phyloP scores from a whole-genome alignment of 768 basidiomycete species.

The Mycena metata region DNA sequence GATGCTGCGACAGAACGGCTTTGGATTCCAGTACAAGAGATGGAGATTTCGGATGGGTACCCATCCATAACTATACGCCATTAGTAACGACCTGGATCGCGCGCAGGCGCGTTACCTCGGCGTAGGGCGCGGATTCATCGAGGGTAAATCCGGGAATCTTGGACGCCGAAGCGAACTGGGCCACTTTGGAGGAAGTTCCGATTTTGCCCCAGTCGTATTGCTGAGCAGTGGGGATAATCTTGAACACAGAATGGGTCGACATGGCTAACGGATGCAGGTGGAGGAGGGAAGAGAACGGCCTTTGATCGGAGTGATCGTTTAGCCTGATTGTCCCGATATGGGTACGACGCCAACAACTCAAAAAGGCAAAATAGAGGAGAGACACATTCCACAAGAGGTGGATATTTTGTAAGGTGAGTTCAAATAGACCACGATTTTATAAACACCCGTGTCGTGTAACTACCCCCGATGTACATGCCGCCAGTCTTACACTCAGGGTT shows the following conservation, averaged over 20 bases:
- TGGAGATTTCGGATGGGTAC: constrained; percentile 85
- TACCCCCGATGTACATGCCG: too few relatives aligned
- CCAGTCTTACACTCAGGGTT: too few relatives aligned
- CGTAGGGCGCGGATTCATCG: constrained; percentile 84
- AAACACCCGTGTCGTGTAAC: too few relatives aligned
- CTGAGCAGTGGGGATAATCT: constrained; percentile 86
- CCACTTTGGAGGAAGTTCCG: constrained; percentile 87
- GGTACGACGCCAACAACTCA: not conserved
- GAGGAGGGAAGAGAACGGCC: not conserved
- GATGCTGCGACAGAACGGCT: constrained; percentile 66
- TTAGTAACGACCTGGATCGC: constrained; percentile 23
- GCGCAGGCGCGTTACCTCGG: constrained; percentile 73
- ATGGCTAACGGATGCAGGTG: not conserved
- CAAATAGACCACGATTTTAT: too few relatives aligned
- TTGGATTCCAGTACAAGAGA: constrained; percentile 55
- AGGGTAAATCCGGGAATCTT: constrained; percentile 74
- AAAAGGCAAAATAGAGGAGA: constrained; percentile 6
- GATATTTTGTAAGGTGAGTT: too few relatives aligned
- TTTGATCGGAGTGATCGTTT: not conserved
- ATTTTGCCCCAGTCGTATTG: constrained; percentile 96
- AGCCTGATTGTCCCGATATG: constrained; percentile 20
- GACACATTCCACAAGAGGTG: not conserved
- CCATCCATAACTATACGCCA: constrained; percentile 92
- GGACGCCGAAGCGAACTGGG: constrained; percentile 79
- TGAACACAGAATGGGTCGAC: constrained; percentile 67